These are phyloP conservation scores for Ceratobasidium sp. DNA, from an alignment of 1,284 basidiomycete genomes.

Conservation along the genomic window DNA sequence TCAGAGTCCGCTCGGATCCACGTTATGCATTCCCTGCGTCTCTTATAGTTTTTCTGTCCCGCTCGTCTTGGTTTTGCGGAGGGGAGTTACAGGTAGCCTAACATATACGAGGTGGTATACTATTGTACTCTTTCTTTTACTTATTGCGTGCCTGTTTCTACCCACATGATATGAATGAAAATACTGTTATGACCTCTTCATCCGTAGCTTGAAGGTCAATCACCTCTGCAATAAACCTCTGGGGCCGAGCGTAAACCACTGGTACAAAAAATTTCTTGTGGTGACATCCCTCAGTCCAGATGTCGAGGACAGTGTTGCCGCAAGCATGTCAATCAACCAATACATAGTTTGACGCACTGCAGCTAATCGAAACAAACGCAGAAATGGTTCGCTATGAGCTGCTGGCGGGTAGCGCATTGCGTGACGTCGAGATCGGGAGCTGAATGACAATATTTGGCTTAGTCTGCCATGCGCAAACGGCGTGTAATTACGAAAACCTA, in stretches of 20 bases:
- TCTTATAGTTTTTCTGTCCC: neutral
- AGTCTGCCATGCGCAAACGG: neutral
- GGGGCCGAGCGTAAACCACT: too few relatives aligned
- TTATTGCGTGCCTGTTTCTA: slow-evolving; percentile 38
- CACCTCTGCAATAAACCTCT: neutral
- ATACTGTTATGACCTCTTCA: too few relatives aligned
- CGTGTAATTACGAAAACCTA: neutral
- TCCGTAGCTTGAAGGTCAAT: too few relatives aligned
- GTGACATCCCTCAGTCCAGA: too few relatives aligned
- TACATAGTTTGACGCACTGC: too few relatives aligned
- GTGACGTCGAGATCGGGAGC: too few relatives aligned
- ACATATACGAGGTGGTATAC: slow-evolving; percentile 41
- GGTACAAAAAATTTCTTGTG: too few relatives aligned
- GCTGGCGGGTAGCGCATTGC: too few relatives aligned
- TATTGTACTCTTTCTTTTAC: slow-evolving; percentile 43
- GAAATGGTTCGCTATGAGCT: too few relatives aligned
- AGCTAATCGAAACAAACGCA: slow-evolving; percentile 7
- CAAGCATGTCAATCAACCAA: too few relatives aligned
- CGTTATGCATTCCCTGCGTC: neutral
- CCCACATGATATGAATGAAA: slow-evolving; percentile 36
- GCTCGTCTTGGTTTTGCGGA: slow-evolving; percentile 23
- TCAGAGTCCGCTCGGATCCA: neutral
- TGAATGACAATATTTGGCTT: neutral
- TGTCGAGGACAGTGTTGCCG: too few relatives aligned
- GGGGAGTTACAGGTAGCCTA: slow-evolving; percentile 39